Evolutionary conservation across 257 asterid genomes (phyloP).

Genomic region (Linderniella brevidens): DNA sequence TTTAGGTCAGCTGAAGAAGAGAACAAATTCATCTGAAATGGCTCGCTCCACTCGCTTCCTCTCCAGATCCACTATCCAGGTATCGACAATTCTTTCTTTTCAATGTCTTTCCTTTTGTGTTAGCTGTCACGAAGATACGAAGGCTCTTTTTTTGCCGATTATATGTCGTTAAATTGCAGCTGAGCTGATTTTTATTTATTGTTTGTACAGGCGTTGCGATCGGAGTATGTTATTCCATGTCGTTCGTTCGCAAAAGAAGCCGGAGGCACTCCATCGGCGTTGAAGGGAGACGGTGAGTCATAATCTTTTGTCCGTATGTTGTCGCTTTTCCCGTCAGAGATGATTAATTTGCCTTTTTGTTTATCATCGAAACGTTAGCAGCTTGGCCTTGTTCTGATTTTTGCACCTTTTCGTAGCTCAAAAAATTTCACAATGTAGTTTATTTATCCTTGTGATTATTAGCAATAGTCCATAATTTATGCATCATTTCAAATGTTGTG

Average conservation of each 20-base stretch:
- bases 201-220: slow-evolving; percentile 37
- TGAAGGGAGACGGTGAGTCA: slow-evolving; percentile 87
- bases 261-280: slow-evolving; percentile 29
- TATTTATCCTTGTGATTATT: too few relatives aligned
- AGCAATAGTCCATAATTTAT: too few relatives aligned
- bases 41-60: slow-evolving; percentile 52
- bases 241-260: slow-evolving; percentile 79
- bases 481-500: too few relatives aligned
- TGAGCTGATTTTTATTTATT: background rate
- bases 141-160: slow-evolving; percentile 9
- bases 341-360: slow-evolving; percentile 2
- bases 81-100: slow-evolving; percentile 8
- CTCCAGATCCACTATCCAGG: slow-evolving; percentile 69
- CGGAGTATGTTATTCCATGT: slow-evolving; percentile 37
- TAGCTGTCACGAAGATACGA: slow-evolving; percentile 1
- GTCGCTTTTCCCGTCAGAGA: background rate
- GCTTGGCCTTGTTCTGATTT: background rate
- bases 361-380: slow-evolving; percentile 1
- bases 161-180: background rate
- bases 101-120: slow-evolving; percentile 1
- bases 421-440: too few relatives aligned
- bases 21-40: slow-evolving; percentile 17
- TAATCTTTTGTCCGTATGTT: background rate
- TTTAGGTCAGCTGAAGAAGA: slow-evolving; percentile 14
- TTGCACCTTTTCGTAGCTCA: background rate